Conservation (phyloP, 805 yeast genomes). For the Jamesozyma lodderae region DNA sequence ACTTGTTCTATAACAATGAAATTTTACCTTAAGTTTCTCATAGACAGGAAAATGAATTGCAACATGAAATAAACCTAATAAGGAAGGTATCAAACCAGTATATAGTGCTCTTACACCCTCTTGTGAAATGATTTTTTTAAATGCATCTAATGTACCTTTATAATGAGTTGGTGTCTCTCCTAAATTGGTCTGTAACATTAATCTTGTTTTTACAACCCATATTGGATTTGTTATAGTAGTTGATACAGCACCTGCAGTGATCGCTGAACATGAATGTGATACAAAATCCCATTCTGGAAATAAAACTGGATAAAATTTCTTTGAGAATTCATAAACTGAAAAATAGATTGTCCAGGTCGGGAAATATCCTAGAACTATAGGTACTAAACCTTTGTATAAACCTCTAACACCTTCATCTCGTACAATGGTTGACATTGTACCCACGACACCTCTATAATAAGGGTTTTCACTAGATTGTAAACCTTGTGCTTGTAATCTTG, state of each 20-base stretch:
- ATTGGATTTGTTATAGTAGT: slow-evolving; percentile 86
- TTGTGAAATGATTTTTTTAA: slow-evolving; percentile 59
- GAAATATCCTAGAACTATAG: slow-evolving; percentile 87
- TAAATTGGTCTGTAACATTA: slow-evolving; percentile 68
- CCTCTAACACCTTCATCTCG: slow-evolving; percentile 77
- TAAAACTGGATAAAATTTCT: slow-evolving; percentile 41
- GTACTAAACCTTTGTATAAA: slow-evolving; percentile 80
- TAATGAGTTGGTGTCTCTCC: slow-evolving; percentile 31
- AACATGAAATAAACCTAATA: slow-evolving; percentile 84
- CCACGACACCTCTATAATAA: slow-evolving; percentile 50
- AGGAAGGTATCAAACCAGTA: slow-evolving; percentile 82
- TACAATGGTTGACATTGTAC: slow-evolving; percentile 57
- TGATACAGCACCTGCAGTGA: slow-evolving; percentile 81
- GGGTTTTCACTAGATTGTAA: slow-evolving; percentile 27
- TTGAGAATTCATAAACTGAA: slow-evolving; percentile 76
- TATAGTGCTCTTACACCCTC: slow-evolving; percentile 82
- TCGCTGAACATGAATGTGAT: slow-evolving; percentile 47
- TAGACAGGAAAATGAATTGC: slow-evolving; percentile 95
- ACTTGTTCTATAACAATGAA: slow-evolving; percentile 29
- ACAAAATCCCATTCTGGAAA: slow-evolving; percentile 31
- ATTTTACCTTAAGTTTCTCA: slow-evolving; percentile 60
- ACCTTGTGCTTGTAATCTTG: slow-evolving; percentile 90
- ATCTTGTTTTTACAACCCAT: slow-evolving; percentile 94
- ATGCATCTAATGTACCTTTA: slow-evolving; percentile 76
- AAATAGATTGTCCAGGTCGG: slow-evolving; percentile 98